Evolutionary conservation across 768 basidiomycete species (phyloP).

Genomic region (Tubosaeta sp.): DNA sequence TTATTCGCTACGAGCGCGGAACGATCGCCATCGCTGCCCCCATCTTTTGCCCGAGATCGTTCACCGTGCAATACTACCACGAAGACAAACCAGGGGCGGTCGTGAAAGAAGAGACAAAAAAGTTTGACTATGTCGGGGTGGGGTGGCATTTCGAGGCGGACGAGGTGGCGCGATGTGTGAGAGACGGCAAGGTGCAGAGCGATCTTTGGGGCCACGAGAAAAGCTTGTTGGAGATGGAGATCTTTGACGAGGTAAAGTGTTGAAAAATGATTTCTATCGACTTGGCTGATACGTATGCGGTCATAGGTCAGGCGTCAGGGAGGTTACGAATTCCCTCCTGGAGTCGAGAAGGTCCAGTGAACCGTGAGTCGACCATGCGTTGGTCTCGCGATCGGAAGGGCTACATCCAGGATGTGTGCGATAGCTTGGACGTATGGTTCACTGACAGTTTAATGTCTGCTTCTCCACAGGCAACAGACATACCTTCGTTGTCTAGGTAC

Average conservation of each 20-base stretch:
- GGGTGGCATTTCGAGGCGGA: constrained; percentile 89
- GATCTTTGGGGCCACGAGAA: constrained; percentile 73
- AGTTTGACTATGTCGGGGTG: constrained; percentile 56
- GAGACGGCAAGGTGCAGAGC: constrained; percentile 72
- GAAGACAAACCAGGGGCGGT: constrained; percentile 40
- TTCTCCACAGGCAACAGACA: too few relatives aligned
- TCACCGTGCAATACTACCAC: constrained; percentile 59
- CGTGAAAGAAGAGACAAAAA: constrained; percentile 53
- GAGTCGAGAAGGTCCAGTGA: constrained; percentile 48
- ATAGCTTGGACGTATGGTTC: too few relatives aligned
- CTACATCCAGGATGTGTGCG: too few relatives aligned
- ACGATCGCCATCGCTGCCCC: constrained; percentile 60
- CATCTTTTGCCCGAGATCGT: constrained; percentile 62
- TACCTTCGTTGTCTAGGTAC: too few relatives aligned
- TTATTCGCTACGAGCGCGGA: constrained; percentile 73
- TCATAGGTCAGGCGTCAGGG: constrained; percentile 63
- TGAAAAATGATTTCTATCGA: not conserved
- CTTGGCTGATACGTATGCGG: constrained; percentile 9
- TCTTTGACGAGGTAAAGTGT: constrained; percentile 73
- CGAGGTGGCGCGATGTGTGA: constrained; percentile 75
- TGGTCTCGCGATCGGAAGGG: too few relatives aligned
- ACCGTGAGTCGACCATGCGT: too few relatives aligned
- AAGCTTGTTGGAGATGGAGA: constrained; percentile 74
- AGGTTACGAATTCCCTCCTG: constrained; percentile 56
- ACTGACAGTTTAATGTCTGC: too few relatives aligned